Evolutionary conservation across 164 flowering plant genomes (phyloP).

Genomic region (Sextonia rubra): DNA sequence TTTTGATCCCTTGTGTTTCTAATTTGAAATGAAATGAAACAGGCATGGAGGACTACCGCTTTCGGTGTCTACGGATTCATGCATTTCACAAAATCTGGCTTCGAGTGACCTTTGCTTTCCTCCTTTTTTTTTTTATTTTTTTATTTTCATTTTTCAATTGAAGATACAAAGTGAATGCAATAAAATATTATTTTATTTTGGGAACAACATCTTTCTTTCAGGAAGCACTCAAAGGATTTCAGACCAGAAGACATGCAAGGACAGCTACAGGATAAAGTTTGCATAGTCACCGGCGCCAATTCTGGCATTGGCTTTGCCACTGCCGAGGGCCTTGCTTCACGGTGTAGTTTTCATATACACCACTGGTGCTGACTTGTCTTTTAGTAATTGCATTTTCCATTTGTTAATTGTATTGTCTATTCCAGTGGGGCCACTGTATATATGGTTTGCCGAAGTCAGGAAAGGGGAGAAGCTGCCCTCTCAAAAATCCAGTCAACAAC

Average conservation of each 20-base stretch:
- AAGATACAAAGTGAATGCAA: too few species aligned
- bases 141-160: not conserved
- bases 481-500: slow-evolving; percentile 65
- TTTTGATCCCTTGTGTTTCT: not conserved
- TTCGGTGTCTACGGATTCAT: slow-evolving; percentile 80
- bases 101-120: slow-evolving; percentile 41
- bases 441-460: slow-evolving; percentile 85
- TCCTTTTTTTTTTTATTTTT: not conserved
- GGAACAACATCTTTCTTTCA: slow-evolving; percentile 13
- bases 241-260: slow-evolving; percentile 66
- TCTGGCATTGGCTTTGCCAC: slow-evolving; percentile 89
- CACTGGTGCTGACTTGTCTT: not conserved
- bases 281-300: slow-evolving; percentile 95
- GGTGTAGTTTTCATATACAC: slow-evolving; percentile 32
- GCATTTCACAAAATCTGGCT: slow-evolving; percentile 79
- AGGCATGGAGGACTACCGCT: slow-evolving; percentile 81
- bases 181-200: not conserved
- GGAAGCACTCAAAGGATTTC: slow-evolving; percentile 78
- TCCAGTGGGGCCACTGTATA: slow-evolving; percentile 82
- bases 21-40: slow-evolving; percentile 5
- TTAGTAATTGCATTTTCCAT: not conserved
- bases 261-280: slow-evolving; percentile 71
- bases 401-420: not conserved
- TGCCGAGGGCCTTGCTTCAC: slow-evolving; percentile 85
- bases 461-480: slow-evolving; percentile 88